Base-by-base conservation (phyloP, 2,329 filamentous ascomycete genomes). In the Stachybotrys echinatus region DNA sequence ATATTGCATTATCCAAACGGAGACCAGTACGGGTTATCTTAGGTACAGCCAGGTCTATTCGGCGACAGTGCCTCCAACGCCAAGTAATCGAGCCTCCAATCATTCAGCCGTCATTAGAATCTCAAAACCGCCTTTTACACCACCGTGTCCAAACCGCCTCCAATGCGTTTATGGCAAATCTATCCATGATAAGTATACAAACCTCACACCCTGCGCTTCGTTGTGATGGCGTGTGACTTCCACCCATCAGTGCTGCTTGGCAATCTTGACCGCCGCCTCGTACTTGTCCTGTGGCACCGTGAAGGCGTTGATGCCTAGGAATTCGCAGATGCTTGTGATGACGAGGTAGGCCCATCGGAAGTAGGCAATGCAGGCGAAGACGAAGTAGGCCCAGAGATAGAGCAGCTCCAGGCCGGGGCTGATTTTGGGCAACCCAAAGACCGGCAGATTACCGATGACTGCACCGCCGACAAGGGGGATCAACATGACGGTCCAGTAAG, bases 401-500 rank as follows among this genome's bases (percentile, higher is more conserved):
- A 79, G 80, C 14, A 91, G 72, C 70, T 97, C 94, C 6, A 83
- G 58, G 37, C 72, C 67, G 3, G 86, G 77, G 47, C 80, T 84
- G 48, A 95, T 70, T 17, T 82, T 74, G 2, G 83, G 75, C 17
- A 94, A 72, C 1, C 89, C 90, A 42, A 96, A 65, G 44, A 81
- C 78, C 5, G 92, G 92, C 49, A 96, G 72, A 70, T 97, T 96
- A 20, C 82, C 86, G 39, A 97, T 72, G 2, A 92, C 62, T 6
- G 91, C 92, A 48, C 94, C 94, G 47, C 88, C 88, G 45, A 96
- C 79, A 38, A 99, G 83, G 7, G 94, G 94, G 31, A 81, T 83
- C 37, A 97, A 78, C 80, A 97, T 88, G 45, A 94, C 80, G 12
- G 94, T 97, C 91, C 92, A 97, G 78, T 89, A 95, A 2, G 94